phyloP scores from a whole-genome alignment of 192 early-diverging fungal genomes.

The Physocladia obscura region DNA sequence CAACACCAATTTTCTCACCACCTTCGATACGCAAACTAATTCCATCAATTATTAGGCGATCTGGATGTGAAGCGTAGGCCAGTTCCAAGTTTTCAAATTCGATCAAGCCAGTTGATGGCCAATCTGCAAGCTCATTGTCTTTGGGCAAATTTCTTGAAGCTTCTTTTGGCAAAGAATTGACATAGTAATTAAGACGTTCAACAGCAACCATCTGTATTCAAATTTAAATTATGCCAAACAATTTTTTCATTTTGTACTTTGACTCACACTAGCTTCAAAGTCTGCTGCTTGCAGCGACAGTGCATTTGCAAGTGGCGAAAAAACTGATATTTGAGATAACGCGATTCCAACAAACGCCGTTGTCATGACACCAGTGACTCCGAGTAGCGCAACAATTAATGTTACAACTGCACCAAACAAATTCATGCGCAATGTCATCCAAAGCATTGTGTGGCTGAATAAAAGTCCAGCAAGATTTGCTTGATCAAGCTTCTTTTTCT shows the following conservation, averaged over 20 bases:
- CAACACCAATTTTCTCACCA: conserved; percentile 64
- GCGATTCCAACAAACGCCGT: conserved; percentile 3
- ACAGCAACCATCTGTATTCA: conserved; percentile 42
- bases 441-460: background rate
- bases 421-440: conserved; percentile 28
- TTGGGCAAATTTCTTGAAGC: background rate
- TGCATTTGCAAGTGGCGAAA: background rate
- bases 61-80: conserved; percentile 23
- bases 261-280: background rate
- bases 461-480: conserved; percentile 2
- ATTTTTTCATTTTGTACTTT: background rate
- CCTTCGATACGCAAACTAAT: conserved; percentile 65
- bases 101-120: conserved; percentile 21
- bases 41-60: conserved; percentile 59
- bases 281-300: background rate
- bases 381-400: conserved; percentile 10
- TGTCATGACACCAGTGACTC: background rate
- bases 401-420: conserved; percentile 20
- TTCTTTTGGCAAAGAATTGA: conserved; percentile 35
- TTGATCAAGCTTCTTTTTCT: conserved; percentile 10
- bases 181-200: conserved; percentile 51
- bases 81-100: conserved; percentile 18
- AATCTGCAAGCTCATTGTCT: background rate
- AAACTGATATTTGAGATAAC: background rate
- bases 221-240: background rate